Base-by-base conservation (phyloP, 1,139 yeast species). In the Candida frijolesensis region DNA sequence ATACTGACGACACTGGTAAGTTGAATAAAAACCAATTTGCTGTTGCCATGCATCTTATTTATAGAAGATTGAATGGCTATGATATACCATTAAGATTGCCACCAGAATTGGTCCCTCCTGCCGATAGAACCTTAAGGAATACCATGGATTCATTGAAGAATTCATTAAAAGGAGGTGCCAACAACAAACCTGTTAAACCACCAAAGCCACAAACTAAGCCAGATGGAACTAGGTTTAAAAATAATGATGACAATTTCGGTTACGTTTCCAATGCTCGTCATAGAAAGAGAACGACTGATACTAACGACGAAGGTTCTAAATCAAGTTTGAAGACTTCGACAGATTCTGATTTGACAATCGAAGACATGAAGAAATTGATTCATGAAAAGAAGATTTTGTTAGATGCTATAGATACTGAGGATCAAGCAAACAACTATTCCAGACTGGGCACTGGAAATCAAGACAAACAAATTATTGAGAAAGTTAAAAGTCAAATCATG, bases 1-100 rank as follows among this genome's bases (percentile, higher is more conserved):
- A 88, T 62, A 75, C 82, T 18, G 83, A 84, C 49, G 86, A 87
- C 61, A 78, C 84, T 51, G 91, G 94, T 1, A 85, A 82, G 63
- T 76, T 87, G 57, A 87, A 86, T 63, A 84, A 82, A 60, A 92
- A 87, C 65, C 91, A 87, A 60, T 87, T 87, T 70, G 86, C 91
- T 0, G 86, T 87, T 44, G 94, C 94, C 19, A 87, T 87, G 95
- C 92, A 87, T 70, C 71, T 87, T 56, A 88, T 87, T 34, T 87
- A 87, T 67, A 79, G 91, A 63, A 76, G 89, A 56, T 71, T 87
- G 61, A 87, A 86, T 62, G 92, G 92, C 0, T 77, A 79, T 57
- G 87, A 88, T 35, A 71, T 90, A 50, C 97, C 98, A 7, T 75
- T 75, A 42, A 72, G 81, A 53, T 73, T 87, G 52, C 94, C 95